These are phyloP conservation scores for Pseudodiploospora longispora DNA, from an alignment of 2,329 filamentous ascomycete genomes.

Conservation along the genomic window DNA sequence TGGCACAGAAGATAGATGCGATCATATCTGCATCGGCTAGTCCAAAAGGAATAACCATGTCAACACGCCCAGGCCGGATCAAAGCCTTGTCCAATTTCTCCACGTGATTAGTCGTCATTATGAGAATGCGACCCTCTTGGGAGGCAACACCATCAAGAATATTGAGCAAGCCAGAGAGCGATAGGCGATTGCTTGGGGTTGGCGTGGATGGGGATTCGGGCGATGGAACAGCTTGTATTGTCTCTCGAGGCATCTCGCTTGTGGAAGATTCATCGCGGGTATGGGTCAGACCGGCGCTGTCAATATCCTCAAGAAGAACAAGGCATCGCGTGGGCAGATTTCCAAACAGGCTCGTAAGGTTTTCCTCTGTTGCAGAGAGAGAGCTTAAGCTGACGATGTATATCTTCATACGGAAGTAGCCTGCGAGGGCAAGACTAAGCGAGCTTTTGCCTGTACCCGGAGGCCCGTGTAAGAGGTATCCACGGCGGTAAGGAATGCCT, in stretches of 20 bases:
- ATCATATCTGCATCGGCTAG: constrained; percentile 46
- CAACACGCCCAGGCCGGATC: constrained; percentile 54
- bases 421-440: constrained; percentile 61
- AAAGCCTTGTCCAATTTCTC: constrained; percentile 55
- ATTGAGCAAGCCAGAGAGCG: constrained; percentile 71
- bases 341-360: constrained; percentile 54
- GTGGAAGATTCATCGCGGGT: constrained; percentile 33
- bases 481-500: constrained; percentile 77
- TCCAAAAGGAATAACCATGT: constrained; percentile 51
- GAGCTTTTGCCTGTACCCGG: constrained; percentile 75
- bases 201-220: constrained; percentile 7
- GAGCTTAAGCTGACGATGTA: constrained; percentile 66
- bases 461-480: constrained; percentile 74
- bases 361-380: constrained; percentile 54
- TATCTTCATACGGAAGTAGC: constrained; percentile 61
- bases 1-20: constrained; percentile 47
- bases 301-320: constrained; percentile 69
- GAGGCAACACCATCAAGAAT: constrained; percentile 67
- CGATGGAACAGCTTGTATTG: constrained; percentile 5
- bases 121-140: constrained; percentile 53
- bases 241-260: background rate
- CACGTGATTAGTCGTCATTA: constrained; percentile 59
- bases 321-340: constrained; percentile 62
- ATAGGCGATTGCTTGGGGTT: constrained; percentile 36
- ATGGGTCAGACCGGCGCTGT: constrained; percentile 62